Evolutionary conservation across 345 rosid genomes (phyloP).

Genomic region (Ailanthus altissimus): DNA sequence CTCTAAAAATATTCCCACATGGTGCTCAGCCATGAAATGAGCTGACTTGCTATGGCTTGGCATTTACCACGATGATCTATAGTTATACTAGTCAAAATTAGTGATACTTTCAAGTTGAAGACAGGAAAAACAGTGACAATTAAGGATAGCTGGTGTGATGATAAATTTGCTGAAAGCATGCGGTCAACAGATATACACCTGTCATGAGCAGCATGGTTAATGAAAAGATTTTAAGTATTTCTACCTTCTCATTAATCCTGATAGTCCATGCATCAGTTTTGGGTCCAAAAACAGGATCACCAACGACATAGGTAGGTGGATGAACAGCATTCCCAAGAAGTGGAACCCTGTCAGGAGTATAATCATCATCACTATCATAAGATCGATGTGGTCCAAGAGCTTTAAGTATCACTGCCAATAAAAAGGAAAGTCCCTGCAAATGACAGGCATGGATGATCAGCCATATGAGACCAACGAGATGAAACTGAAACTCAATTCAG

Average conservation of each 20-base stretch:
- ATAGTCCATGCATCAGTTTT: constrained; percentile 52
- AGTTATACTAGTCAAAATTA: no score
- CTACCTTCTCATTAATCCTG: constrained; percentile 60
- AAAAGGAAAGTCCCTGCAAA: constrained; percentile 61
- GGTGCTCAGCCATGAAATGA: no score
- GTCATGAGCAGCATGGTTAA: not conserved
- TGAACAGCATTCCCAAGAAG: constrained; percentile 57
- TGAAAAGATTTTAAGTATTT: not conserved
- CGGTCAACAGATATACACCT: not conserved
- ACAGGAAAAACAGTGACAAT: no score
- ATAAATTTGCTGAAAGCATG: not conserved
- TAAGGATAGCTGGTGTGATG: no score
- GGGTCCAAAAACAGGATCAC: constrained; percentile 62
- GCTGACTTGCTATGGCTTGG: no score
- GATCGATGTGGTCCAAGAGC: constrained; percentile 69
- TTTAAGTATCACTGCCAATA: constrained; percentile 68
- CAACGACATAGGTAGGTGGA: constrained; percentile 55
- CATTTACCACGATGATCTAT: no score
- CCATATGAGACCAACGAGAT: not conserved
- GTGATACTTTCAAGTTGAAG: no score
- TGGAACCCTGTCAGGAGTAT: constrained; percentile 53
- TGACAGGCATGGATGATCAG: constrained; percentile 8
- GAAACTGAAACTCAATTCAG: not conserved
- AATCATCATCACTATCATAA: constrained; percentile 84
- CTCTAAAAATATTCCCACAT: no score